Base-by-base conservation (phyloP, 164 flowering plant species). In the Euptelea pleiosperma region DNA sequence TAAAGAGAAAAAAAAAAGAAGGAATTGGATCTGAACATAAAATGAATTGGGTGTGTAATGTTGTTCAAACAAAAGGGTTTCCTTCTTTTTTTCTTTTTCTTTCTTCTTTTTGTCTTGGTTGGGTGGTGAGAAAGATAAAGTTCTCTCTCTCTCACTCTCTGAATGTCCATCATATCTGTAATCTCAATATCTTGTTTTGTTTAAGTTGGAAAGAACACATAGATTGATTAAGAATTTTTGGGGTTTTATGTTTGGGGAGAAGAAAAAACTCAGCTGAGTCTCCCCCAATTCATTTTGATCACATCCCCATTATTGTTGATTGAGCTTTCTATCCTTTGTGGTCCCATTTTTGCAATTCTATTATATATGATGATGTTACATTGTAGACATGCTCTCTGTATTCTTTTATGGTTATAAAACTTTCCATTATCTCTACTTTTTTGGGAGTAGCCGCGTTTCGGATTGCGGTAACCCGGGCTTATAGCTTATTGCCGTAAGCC, bases 21-120 rank as follows among this genome's bases (percentile, higher is more conserved):
- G 14, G 16, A 47, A 39, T 64, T 26, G 47, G 57, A 63, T 53
- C 24, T 21, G 55, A 63, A 24, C 30, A 36, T 60, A 30, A 31
- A 57, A 51, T 76, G 75, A 77, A 73, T 73, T 77, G 75, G 66
- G 69, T 52, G 48, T 21, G 52, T 24, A 45, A 46, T 58, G 62
- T 35, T 11, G 62, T 44, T 58, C 42, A 47, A 41, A 47, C 47
- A 28, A 43, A 49, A 24, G 52, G 43, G 36, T 57, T n/a, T 16
- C 55, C 31, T n/a, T 55, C 69, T 54, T 61, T 52, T 48, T 50
- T 39, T 52, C 29, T 64, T 56, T 37, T 28, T 34, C 33, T 58
- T 55, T 53, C n/a, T 57, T 61, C 37, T 29, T 54, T 52, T 60
- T 62, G 48, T 63, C 14, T 57, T 48, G 45, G 26, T 61, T 40